A percentile compares a stretch with the other conserved stretches of the same genome.
phyloP scores from a whole-genome alignment of 176 grass and related monocot genomes.

The Bothriochloa decipiens region DNA sequence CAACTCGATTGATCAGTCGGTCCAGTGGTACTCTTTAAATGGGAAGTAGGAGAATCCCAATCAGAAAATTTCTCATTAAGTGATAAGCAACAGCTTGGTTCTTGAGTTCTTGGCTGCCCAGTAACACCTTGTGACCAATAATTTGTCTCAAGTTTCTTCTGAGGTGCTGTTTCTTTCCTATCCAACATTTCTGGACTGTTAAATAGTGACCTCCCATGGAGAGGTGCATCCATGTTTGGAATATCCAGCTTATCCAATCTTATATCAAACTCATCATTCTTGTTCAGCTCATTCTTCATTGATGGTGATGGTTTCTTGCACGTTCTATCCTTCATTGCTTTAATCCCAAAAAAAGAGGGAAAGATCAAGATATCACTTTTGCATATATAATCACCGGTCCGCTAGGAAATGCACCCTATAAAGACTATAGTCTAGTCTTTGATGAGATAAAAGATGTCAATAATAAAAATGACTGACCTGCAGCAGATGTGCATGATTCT shows the following conservation, averaged over 20 bases:
- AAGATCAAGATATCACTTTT: slow-evolving; percentile 20
- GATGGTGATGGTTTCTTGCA: slow-evolving; percentile 46
- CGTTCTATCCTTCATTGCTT: slow-evolving; percentile 43
- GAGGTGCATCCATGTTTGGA: slow-evolving; percentile 44
- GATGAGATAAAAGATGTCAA: slow-evolving; percentile 21
- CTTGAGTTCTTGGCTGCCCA: slow-evolving; percentile 37
- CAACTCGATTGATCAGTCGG: slow-evolving; percentile 30
- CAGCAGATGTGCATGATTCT: slow-evolving; percentile 58
- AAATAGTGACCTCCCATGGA: slow-evolving; percentile 41
- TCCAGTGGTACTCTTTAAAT: slow-evolving; percentile 32
- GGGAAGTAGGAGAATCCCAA: slow-evolving; percentile 44
- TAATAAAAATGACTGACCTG: slow-evolving; percentile 46
- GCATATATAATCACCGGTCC: slow-evolving; percentile 10
- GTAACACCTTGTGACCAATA: slow-evolving; percentile 43
- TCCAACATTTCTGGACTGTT: slow-evolving; percentile 35
- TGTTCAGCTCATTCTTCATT: slow-evolving; percentile 38
- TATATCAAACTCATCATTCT: slow-evolving; percentile 49
- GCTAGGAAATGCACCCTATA: slow-evolving; percentile 18
- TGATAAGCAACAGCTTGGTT: slow-evolving; percentile 52
- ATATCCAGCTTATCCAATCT: slow-evolving; percentile 45
- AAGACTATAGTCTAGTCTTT: slow-evolving; percentile 1
- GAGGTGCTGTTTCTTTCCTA: slow-evolving; percentile 31
- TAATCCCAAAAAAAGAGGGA: background rate
- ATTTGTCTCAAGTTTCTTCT: slow-evolving; percentile 40
- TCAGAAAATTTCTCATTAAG: slow-evolving; percentile 51